A percentile compares a stretch with the other conserved stretches of the same genome.
These are phyloP conservation scores for Lithospermum erythrorhizon DNA, from an alignment of 257 asterid genomes.

Conservation along the genomic window DNA sequence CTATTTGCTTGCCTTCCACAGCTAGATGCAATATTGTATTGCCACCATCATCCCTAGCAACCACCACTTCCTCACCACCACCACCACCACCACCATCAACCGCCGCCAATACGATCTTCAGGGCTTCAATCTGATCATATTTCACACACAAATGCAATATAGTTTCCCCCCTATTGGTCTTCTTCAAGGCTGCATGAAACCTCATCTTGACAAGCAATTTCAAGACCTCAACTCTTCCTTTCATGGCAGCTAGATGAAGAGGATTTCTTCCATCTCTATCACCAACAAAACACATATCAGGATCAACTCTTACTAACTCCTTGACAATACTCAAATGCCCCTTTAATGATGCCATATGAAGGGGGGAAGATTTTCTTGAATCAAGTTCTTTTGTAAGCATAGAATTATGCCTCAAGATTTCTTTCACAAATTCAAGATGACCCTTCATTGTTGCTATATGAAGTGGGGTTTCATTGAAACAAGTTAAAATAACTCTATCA, in stretches of 20 bases:
- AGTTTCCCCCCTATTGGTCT: conserved; percentile 9
- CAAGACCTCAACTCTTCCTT: conserved; percentile 27
- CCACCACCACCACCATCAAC: background rate
- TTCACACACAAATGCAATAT: conserved; percentile 40
- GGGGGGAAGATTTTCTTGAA: conserved; percentile 17
- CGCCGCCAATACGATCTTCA: no score
- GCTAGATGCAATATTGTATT: conserved; percentile 10
- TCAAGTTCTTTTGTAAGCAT: conserved; percentile 22
- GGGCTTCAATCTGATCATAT: conserved; percentile 11
- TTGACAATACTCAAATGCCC: conserved; percentile 19
- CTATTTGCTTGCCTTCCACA: no score
- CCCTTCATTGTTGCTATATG: conserved; percentile 33
- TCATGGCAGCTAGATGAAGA: conserved; percentile 29
- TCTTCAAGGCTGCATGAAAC: conserved; percentile 19
- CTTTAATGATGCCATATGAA: conserved; percentile 25
- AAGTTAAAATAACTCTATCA: conserved; percentile 15
- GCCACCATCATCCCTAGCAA: conserved; percentile 9
- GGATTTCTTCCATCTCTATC: conserved; percentile 28
- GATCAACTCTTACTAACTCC: conserved; percentile 8
- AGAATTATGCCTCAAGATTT: conserved; percentile 15
- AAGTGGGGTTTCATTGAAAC: conserved; percentile 28
- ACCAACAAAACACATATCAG: conserved; percentile 13
- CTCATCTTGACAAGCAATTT: conserved; percentile 11
- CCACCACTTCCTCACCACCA: no score
- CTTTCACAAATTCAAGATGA: conserved; percentile 12